These are phyloP conservation scores for Aspergillus ellipticus DNA, from an alignment of 495 filamentous ascomycete genomes.

Conservation along the genomic window DNA sequence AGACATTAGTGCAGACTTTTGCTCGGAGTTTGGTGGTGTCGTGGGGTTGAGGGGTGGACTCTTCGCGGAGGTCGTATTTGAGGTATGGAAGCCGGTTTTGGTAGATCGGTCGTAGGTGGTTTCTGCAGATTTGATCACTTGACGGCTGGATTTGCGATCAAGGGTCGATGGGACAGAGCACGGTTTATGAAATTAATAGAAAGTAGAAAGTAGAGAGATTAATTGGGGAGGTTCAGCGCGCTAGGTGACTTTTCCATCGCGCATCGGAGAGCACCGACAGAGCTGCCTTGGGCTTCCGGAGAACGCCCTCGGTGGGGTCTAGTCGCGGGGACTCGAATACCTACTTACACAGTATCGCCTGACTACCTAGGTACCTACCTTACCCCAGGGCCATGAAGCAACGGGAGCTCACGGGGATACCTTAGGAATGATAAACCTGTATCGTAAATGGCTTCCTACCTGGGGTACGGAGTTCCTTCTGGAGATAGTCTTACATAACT, in stretches of 20 bases:
- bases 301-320: conserved; percentile 30
- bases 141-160: conserved; percentile 7
- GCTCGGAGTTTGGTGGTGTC: conserved; percentile 18
- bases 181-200: not conserved
- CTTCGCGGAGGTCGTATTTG: conserved; percentile 15
- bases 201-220: conserved; percentile 4
- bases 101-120: conserved; percentile 37
- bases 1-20: conserved; percentile 58
- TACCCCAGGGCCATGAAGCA: too few species aligned
- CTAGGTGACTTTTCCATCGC: conserved; percentile 26
- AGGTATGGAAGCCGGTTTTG: conserved; percentile 32
- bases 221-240: not conserved
- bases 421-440: too few species aligned
- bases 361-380: too few species aligned
- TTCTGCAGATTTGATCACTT: conserved; percentile 22
- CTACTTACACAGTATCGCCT: too few species aligned
- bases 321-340: not conserved
- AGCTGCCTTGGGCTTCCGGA: conserved; percentile 23
- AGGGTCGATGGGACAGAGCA: conserved; percentile 25
- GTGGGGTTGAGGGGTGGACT: conserved; percentile 15
- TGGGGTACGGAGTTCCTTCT: too few species aligned
- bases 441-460: too few species aligned
- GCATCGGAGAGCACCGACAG: conserved; percentile 43
- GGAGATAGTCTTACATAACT: too few species aligned
- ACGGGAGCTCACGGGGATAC: too few species aligned